These are phyloP conservation scores for Olyra latifolia DNA, from an alignment of 176 grass and related monocot species.

Conservation along the genomic window DNA sequence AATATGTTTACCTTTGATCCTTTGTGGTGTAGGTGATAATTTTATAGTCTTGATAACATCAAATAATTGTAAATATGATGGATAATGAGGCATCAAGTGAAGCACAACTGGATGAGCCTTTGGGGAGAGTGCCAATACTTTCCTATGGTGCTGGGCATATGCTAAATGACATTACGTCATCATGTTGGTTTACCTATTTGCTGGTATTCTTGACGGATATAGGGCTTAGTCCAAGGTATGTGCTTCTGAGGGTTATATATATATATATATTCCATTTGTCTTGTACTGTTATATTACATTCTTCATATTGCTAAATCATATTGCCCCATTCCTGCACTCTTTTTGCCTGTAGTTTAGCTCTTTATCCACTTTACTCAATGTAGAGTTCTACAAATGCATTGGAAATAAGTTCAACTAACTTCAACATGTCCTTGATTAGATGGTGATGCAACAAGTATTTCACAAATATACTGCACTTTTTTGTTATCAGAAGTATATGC, in stretches of 20 bases:
- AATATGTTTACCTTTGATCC: slow-evolving; percentile 12
- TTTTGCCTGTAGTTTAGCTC: neutral
- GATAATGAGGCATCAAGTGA: slow-evolving; percentile 38
- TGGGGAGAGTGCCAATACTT: slow-evolving; percentile 69
- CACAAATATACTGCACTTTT: neutral
- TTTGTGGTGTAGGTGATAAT: slow-evolving; percentile 37
- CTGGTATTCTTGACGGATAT: slow-evolving; percentile 86
- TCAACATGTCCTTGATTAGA: neutral
- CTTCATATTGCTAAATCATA: slow-evolving; percentile 15
- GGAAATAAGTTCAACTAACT: neutral
- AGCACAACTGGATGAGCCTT: slow-evolving; percentile 43
- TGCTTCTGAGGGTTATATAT: slow-evolving; percentile 9
- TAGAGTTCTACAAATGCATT: slow-evolving; percentile 19
- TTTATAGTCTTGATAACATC: neutral
- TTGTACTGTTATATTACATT: neutral
- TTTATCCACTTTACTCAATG: neutral
- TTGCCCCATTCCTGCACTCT: neutral
- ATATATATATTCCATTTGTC: neutral
- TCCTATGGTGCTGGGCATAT: slow-evolving; percentile 96
- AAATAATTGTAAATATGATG: slow-evolving; percentile 57
- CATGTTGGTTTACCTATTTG: slow-evolving; percentile 97
- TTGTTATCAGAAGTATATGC: neutral
- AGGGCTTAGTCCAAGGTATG: slow-evolving; percentile 81
- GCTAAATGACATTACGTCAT: slow-evolving; percentile 97
- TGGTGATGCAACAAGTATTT: neutral